Base-by-base conservation (phyloP, 371 early-diverging fungal species). In the Massospora cicadina region DNA sequence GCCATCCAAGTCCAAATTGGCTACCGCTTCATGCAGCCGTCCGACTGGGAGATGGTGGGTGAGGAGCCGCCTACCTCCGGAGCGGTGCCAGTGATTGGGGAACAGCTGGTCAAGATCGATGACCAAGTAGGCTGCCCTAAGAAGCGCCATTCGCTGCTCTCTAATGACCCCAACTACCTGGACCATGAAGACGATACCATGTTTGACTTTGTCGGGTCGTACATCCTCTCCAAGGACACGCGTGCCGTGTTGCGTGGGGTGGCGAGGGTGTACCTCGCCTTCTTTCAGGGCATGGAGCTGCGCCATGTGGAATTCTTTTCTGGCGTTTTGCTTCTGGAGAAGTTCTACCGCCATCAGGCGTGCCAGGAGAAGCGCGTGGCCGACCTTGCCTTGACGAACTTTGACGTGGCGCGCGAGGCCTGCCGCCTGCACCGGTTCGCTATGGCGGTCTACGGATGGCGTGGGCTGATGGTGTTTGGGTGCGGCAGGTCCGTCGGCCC, bases 211-310 rank as follows among this genome's bases (percentile, higher is more conserved):
- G 66, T 75, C 24, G 74, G 75, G 54, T 32, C 67, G 2, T 76
- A 72, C 66, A 68, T 75, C 0, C 68, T 76, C 54, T 68, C 80
- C 1, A 79, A 79, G 30, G 85, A 82, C 31, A 82, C 81, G 12
- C 77, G 76, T 55, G 76, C 81, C 68, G 84, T 84, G 1, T 69
- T 88, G 29, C 77, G 81, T 60, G 79, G 84, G 7, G 81, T 87
- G 27, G 75, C 77, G 32, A 77, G 84, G 33, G 32, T 88, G 53
- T 71, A 79, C 1, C 76, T 79, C 26, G 79, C 85, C n/a, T 87
- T 85, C 71, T 82, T 82, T 10, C 88, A 90, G 73, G 90, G 90
- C n/a, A 82, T 89, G 58, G 90, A 87, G 67, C 69, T 87, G 66
- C 79, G 83, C 1, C 77, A 84, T 60, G 69, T 84, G n/a, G 86